These are phyloP conservation scores for Metschnikowia vanudenii DNA, from an alignment of 805 yeast genomes.

Conservation along the genomic window DNA sequence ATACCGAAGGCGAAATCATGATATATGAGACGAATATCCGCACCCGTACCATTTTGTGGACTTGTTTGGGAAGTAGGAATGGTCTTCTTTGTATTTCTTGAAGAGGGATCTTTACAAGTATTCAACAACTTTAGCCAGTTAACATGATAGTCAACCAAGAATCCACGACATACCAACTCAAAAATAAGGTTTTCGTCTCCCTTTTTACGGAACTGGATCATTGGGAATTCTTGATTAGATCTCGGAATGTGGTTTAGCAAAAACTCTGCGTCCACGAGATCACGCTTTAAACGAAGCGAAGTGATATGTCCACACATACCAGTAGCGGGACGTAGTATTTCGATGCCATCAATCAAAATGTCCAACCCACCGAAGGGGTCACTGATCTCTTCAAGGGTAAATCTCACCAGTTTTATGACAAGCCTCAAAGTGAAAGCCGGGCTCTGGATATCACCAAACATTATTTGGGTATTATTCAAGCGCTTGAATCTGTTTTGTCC, in stretches of 20 bases:
- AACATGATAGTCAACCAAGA: conserved; percentile 57
- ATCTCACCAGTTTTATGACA: conserved; percentile 19
- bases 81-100: conserved; percentile 5
- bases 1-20: conserved; percentile 60
- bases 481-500: conserved; percentile 13
- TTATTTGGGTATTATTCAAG: conserved; percentile 5
- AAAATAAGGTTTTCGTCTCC: conserved; percentile 32
- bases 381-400: conserved; percentile 19
- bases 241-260: background rate
- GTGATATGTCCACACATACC: conserved; percentile 25
- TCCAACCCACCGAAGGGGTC: conserved; percentile 29
- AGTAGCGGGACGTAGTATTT: conserved; percentile 19
- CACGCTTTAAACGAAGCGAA: conserved; percentile 17
- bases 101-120: background rate
- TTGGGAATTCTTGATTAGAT: conserved; percentile 20
- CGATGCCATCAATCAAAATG: conserved; percentile 16
- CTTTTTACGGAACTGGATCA: conserved; percentile 22
- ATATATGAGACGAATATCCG: conserved; percentile 36
- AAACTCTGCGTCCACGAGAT: background rate
- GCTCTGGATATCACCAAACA: conserved; percentile 14
- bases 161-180: conserved; percentile 47
- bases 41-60: background rate
- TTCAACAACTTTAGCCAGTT: conserved; percentile 44
- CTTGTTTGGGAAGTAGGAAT: background rate
- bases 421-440: conserved; percentile 43